Base-by-base conservation (phyloP, 2,329 filamentous ascomycete genomes). In the Neonectria coccinea region DNA sequence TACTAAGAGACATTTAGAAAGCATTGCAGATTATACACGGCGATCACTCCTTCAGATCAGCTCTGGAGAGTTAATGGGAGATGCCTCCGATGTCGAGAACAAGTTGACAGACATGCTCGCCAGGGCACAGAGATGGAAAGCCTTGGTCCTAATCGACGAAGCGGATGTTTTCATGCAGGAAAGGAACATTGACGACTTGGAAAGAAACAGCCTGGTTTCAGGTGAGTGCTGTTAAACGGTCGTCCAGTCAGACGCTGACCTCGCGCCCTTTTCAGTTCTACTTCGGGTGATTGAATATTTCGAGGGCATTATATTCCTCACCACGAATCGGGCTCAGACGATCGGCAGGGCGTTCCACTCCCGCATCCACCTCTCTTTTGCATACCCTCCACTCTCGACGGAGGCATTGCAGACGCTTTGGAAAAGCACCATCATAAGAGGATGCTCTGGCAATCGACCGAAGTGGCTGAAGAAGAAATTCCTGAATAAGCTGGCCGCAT, bases 281-380 rank as follows among this genome's bases (percentile, higher is more conserved):
- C 20, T 57, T 27, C 55, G 55, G 9, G n/a, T 48, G 11, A 31
- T 57, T 8, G 44, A 57, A 50, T 57, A 57, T 29, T 57, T 57
- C 8, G 55, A 56, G 16, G 44, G 54, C 5, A 56, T 44, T 4
- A 20, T 56, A 6, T 56, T 48, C 45, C 39, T 56, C 9, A 60
- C 58, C 2, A 60, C 50, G 6, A 55, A 55, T 36, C 50, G 51
- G 2, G 42, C 18, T 3, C 12, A 60, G 12, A 55, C 22, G 2
- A 60, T 60, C 12, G 58, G 55, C 36, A 55, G 20, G 1, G 51
- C 58, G 9, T 60, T 60, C 14, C 42, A 44, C 18, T 61, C 42
- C 18, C 51, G 51, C 18, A 61, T 61, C 4, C 58, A 61, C 12
- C 42, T 61, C 14, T 61, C 58, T 33, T 14, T 55, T 7, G 27